A percentile compares a stretch with the other conserved stretches of the same genome.
Conservation (phyloP, 1,284 basidiomycete genomes). For the Pholiota adiposa region DNA sequence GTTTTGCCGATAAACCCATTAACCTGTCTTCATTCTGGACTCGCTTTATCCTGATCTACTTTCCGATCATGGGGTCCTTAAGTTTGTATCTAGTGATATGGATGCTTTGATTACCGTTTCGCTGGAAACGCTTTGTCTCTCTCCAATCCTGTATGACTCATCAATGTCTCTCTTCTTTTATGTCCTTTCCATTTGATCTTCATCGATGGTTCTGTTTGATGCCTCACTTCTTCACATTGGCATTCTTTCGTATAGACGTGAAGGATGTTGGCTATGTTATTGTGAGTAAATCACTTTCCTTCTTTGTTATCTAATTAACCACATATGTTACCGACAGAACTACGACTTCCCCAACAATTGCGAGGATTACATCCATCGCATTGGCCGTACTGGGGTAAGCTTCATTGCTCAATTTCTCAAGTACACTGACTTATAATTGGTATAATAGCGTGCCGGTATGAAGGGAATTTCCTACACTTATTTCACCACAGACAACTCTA, state of each 20-base stretch:
- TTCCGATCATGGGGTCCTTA: conserved; percentile 23
- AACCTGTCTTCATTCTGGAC: conserved; percentile 58
- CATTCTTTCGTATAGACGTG: conserved; percentile 65
- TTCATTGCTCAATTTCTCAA: background rate
- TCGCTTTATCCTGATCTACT: conserved; percentile 31
- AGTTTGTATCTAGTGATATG: conserved; percentile 31
- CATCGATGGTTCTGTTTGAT: conserved; percentile 28
- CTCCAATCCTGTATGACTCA: conserved; percentile 56
- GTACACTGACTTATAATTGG: conserved; percentile 19
- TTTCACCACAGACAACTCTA: conserved; percentile 95
- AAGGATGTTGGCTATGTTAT: conserved; percentile 95
- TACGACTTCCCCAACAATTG: conserved; percentile 98
- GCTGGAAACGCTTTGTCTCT: conserved; percentile 60
- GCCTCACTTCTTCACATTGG: conserved; percentile 29
- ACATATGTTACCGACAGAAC: conserved; percentile 58
- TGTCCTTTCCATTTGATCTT: conserved; percentile 31
- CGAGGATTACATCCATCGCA: conserved; percentile 94
- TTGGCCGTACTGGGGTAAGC: conserved; percentile 85
- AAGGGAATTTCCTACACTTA: conserved; percentile 95
- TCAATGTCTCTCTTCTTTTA: conserved; percentile 37
- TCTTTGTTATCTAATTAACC: conserved; percentile 2
- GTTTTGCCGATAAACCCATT: conserved; percentile 47
- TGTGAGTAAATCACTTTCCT: conserved; percentile 54
- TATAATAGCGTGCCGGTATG: conserved; percentile 78
- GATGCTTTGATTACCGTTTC: conserved; percentile 31